Percentiles rank a stretch among this genome's conserved stretches.
These are phyloP conservation scores for Thalia dealbata DNA, from an alignment of 176 grass and related monocot genomes.

Conservation along the genomic window DNA sequence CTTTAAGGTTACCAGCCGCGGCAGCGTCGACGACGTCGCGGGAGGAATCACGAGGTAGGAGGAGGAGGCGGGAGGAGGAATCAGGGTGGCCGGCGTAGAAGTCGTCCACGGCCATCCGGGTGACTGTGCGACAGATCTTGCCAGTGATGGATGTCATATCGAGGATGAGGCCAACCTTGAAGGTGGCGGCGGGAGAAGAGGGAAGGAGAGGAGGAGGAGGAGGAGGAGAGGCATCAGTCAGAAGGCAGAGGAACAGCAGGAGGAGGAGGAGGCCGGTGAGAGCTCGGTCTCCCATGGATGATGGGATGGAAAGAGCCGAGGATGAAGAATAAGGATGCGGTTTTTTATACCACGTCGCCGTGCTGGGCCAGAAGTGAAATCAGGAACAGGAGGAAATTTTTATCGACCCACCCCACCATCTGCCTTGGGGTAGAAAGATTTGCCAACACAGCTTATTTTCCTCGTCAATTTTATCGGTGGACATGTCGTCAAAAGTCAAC, in stretches of 20 bases:
- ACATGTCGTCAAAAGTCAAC: no score
- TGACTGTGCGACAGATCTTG: constrained; percentile 27
- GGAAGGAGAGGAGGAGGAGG: constrained; percentile 1
- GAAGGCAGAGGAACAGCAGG: neutral
- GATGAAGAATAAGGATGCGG: no score
- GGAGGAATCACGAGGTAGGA: constrained; percentile 26
- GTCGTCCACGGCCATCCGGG: constrained; percentile 53
- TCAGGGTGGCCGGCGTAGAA: constrained; percentile 37
- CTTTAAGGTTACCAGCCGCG: constrained; percentile 33
- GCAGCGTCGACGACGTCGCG: constrained; percentile 52
- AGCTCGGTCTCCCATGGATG: neutral
- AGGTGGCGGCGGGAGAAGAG: neutral
- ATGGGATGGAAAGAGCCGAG: neutral
- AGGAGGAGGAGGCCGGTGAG: neutral
- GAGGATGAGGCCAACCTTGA: constrained; percentile 48
- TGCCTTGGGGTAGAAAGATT: no score
- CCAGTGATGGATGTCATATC: constrained; percentile 36
- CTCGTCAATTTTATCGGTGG: no score
- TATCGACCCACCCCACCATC: no score
- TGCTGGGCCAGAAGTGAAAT: no score
- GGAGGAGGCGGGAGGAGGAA: constrained; percentile 19
- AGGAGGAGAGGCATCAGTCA: no score
- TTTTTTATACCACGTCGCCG: no score
- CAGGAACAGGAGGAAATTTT: no score
- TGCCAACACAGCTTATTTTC: no score